Conservation (phyloP, 257 asterid genomes). For the Forsythia suspensa region DNA sequence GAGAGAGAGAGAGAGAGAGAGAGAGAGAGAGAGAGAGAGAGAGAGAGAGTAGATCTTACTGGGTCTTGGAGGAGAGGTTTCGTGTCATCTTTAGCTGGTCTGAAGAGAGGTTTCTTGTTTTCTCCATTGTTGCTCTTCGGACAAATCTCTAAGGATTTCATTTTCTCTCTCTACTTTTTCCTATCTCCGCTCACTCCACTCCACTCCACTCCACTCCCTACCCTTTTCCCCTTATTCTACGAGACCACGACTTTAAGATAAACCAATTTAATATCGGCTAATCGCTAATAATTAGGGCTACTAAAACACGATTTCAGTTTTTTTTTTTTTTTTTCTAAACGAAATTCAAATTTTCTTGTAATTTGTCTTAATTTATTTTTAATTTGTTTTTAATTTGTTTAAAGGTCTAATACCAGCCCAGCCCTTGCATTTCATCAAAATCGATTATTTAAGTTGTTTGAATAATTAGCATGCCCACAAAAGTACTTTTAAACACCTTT, state of each 20-base stretch:
- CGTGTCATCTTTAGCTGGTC: conserved; percentile 74
- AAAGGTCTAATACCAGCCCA: too few species aligned
- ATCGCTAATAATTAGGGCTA: too few species aligned
- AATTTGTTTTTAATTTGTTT: too few species aligned
- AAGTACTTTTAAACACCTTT: too few species aligned
- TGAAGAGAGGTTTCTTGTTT: conserved; percentile 55
- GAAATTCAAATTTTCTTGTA: too few species aligned
- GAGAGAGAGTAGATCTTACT: conserved; percentile 26
- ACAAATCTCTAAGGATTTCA: conserved; percentile 28
- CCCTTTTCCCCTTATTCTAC: background rate
- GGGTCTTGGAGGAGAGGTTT: conserved; percentile 82
- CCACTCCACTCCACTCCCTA: background rate
- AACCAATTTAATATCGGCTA: background rate
- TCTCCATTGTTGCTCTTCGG: conserved; percentile 31
- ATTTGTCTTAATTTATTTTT: too few species aligned
- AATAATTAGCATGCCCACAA: too few species aligned
- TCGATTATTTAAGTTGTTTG: too few species aligned
- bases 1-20: background rate
- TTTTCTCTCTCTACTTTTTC: conserved; percentile 7
- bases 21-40: background rate
- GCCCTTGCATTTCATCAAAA: too few species aligned
- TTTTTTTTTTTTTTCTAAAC: background rate
- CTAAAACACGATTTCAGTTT: background rate
- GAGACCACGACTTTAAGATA: too few species aligned
- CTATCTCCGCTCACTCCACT: background rate